Conservation (phyloP, 2,329 filamentous ascomycete species). For the Botrytis fragariae region DNA sequence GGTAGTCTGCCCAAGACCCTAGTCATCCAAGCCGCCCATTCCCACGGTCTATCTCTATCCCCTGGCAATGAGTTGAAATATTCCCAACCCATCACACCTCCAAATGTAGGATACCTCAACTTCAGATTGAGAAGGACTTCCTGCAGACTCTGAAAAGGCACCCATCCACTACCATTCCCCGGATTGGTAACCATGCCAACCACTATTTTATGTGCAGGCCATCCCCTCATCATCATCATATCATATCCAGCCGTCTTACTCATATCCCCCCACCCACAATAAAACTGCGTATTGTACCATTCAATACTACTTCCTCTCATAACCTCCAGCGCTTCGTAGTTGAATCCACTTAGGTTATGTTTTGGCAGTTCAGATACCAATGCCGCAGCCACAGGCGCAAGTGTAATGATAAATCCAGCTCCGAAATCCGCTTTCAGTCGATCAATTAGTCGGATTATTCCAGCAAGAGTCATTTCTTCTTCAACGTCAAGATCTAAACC, state of each 20-base stretch:
- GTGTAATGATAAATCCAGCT: conserved; percentile 67
- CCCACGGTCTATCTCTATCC: conserved; percentile 62
- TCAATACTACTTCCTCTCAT: conserved; percentile 63
- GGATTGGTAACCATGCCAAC: conserved; percentile 79
- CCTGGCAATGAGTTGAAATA: conserved; percentile 81
- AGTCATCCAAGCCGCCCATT: conserved; percentile 70
- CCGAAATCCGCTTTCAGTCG: conserved; percentile 69
- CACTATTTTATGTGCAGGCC: conserved; percentile 70
- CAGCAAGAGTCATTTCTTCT: conserved; percentile 67
- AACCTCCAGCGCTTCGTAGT: conserved; percentile 71
- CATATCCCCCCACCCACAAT: conserved; percentile 69
- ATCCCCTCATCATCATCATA: conserved; percentile 60
- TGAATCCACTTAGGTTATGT: conserved; percentile 77
- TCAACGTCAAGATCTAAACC: conserved; percentile 80
- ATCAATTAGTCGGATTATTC: conserved; percentile 65
- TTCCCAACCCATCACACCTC: conserved; percentile 93
- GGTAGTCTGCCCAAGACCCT: conserved; percentile 19
- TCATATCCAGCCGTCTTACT: conserved; percentile 48
- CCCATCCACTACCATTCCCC: conserved; percentile 66
- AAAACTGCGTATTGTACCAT: conserved; percentile 93
- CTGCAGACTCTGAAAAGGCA: conserved; percentile 56
- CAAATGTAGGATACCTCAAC: conserved; percentile 65
- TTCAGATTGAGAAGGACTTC: conserved; percentile 56
- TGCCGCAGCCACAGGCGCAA: conserved; percentile 79
- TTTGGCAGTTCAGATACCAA: conserved; percentile 53